phyloP scores from a whole-genome alignment of 352 stramenopile species.

The Phytophthora niederhauseri region DNA sequence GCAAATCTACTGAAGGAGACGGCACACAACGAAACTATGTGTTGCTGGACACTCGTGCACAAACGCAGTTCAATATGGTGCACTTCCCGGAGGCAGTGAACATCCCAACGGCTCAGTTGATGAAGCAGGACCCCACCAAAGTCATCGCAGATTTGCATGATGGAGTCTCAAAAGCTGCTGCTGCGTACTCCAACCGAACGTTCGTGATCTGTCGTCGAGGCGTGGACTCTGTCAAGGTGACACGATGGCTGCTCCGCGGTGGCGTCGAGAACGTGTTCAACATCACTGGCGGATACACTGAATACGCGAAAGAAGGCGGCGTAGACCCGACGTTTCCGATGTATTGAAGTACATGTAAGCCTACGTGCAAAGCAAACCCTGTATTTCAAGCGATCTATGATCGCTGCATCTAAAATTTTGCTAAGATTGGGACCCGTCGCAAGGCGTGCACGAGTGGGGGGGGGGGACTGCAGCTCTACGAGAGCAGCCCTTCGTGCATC shows the following conservation, averaged over 20 bases:
- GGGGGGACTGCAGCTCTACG: slow-evolving; percentile 8
- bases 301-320: slow-evolving; percentile 47
- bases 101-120: slow-evolving; percentile 56
- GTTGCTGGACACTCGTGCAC: slow-evolving; percentile 65
- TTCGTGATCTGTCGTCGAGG: slow-evolving; percentile 86
- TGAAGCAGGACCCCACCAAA: slow-evolving; percentile 33
- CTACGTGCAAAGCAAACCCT: slow-evolving; percentile 11
- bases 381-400: slow-evolving; percentile 33
- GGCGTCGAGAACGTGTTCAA: slow-evolving; percentile 57
- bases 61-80: slow-evolving; percentile 77
- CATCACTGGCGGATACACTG: slow-evolving; percentile 74
- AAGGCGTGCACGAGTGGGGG: not conserved
- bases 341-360: slow-evolving; percentile 48
- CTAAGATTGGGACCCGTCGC: slow-evolving; percentile 16
- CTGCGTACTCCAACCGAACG: slow-evolving; percentile 11
- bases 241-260: slow-evolving; percentile 56
- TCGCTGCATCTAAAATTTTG: slow-evolving; percentile 32
- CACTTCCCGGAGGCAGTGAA: slow-evolving; percentile 76
- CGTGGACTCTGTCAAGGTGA: slow-evolving; percentile 68
- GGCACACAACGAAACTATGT: slow-evolving; percentile 29
- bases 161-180: not conserved
- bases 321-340: slow-evolving; percentile 70
- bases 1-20: slow-evolving; percentile 8
- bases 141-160: slow-evolving; percentile 27
- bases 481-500: slow-evolving; percentile 64